Percentiles rank a stretch among this genome's conserved stretches.
These are phyloP conservation scores for Diplocarpon rosae DNA, from an alignment of 2,329 filamentous ascomycete genomes.

Conservation along the genomic window DNA sequence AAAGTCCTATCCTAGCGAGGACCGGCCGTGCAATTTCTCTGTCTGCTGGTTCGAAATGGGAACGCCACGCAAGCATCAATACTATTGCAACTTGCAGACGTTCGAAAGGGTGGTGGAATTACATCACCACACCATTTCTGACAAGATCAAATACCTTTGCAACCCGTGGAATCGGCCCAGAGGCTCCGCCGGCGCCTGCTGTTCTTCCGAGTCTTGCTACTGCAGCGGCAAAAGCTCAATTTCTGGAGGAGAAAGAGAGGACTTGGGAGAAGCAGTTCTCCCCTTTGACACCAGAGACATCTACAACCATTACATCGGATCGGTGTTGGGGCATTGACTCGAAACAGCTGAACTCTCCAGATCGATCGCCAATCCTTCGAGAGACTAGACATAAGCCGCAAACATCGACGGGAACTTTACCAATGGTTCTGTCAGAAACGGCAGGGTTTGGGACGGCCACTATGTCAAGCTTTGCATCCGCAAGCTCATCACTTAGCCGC, in stretches of 20 bases:
- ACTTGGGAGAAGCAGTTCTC: conserved; percentile 28
- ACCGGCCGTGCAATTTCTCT: conserved; percentile 30
- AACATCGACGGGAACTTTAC: conserved; percentile 19
- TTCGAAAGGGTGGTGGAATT: conserved; percentile 68
- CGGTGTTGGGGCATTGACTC: conserved; percentile 30
- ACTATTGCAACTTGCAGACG: conserved; percentile 32
- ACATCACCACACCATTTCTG: conserved; percentile 61
- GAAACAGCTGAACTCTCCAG: conserved; percentile 11
- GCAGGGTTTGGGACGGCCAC: conserved; percentile 10
- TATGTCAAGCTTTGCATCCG: conserved; percentile 9
- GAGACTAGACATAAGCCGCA: conserved; percentile 23
- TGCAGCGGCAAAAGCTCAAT: conserved; percentile 23
- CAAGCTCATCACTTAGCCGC: conserved; percentile 1
- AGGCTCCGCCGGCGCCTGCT: conserved; percentile 17
- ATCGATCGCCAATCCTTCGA: conserved; percentile 12
- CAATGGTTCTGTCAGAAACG: conserved; percentile 18
- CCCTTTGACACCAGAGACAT: conserved; percentile 22
- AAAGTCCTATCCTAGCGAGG: conserved; percentile 32
- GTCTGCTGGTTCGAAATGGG: conserved; percentile 9
- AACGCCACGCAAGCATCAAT: conserved; percentile 20
- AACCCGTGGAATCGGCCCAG: conserved; percentile 10
- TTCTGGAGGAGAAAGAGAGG: conserved; percentile 16
- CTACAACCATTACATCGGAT: conserved; percentile 25
- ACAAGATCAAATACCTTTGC: conserved; percentile 27
- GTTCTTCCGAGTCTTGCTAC: conserved; percentile 27